Conservation (phyloP, 208 protist genomes). For the Tritrichomonas foetus region DNA sequence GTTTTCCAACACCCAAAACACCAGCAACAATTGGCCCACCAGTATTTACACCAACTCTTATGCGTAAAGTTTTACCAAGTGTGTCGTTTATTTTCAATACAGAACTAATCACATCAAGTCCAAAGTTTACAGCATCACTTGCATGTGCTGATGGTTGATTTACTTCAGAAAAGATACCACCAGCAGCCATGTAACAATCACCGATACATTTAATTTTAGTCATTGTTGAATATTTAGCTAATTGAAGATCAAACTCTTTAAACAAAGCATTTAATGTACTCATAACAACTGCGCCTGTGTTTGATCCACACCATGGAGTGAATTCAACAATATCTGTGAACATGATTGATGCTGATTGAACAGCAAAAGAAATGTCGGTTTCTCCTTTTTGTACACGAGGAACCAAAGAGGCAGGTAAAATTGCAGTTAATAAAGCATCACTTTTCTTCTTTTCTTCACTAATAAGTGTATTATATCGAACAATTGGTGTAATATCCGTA, state of each 20-base stretch:
- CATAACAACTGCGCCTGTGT: not conserved
- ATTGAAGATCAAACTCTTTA: not conserved
- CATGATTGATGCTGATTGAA: not conserved
- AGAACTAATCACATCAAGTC: not conserved
- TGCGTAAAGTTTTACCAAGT: not conserved
- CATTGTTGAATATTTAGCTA: not conserved
- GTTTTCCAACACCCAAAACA: not conserved
- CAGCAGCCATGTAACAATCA: constrained; percentile 34
- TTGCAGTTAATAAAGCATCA: not conserved
- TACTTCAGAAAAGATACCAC: constrained; percentile 11
- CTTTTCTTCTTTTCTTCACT: not conserved
- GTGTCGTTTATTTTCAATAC: not conserved
- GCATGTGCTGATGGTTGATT: not conserved
- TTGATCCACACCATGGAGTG: not conserved
- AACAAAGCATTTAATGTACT: not conserved
- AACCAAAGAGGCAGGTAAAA: not conserved
- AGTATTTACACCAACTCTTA: constrained; percentile 36
- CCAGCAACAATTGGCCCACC: constrained; percentile 3
- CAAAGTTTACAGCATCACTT: not conserved
- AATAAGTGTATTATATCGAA: not conserved
- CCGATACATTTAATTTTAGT: constrained; percentile 36
- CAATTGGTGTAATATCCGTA: not conserved
- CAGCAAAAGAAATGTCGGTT: not conserved
- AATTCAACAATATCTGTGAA: not conserved
- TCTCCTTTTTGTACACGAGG: not conserved